Conservation (phyloP, 768 basidiomycete species). For the Lyophyllum shimeji region DNA sequence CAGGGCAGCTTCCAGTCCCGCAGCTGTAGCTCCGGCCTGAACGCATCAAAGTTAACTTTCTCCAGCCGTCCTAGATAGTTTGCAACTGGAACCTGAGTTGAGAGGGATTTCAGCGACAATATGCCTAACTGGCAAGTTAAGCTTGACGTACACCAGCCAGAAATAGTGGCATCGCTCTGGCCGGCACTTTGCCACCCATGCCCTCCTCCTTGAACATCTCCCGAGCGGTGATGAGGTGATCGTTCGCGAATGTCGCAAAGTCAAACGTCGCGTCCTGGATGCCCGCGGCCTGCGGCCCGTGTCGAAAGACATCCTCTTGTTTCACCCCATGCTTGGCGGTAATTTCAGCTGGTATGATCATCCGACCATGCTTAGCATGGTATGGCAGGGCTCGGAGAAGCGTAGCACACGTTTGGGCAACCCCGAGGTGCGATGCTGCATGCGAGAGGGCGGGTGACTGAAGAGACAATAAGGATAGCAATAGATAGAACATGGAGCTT, state of each 20-base stretch:
- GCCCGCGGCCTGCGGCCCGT: constrained; percentile 52
- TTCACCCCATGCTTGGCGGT: constrained; percentile 75
- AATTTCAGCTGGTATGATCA: constrained; percentile 81
- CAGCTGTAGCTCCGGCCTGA: constrained; percentile 58
- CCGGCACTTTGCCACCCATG: constrained; percentile 51
- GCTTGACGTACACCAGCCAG: constrained; percentile 59
- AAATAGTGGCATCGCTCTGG: constrained; percentile 68
- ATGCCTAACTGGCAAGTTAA: constrained; percentile 14
- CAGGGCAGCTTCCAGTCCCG: constrained; percentile 80
- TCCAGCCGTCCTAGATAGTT: constrained; percentile 68
- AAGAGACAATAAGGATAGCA: constrained; percentile 65
- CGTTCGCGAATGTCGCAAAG: constrained; percentile 78
- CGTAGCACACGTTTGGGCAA: constrained; percentile 68
- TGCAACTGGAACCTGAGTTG: constrained; percentile 60
- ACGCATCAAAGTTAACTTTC: constrained; percentile 69
- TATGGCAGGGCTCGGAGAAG: constrained; percentile 77
- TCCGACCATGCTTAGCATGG: constrained; percentile 67
- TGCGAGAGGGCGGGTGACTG: constrained; percentile 60
- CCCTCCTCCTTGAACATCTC: constrained; percentile 58
- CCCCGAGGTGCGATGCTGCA: constrained; percentile 80
- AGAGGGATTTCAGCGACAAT: constrained; percentile 18
- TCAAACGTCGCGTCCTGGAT: constrained; percentile 81
- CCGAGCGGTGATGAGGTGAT: constrained; percentile 74
- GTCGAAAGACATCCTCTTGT: constrained; percentile 77
- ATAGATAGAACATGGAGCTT: constrained; percentile 73